Base-by-base conservation (phyloP, 805 yeast species). In the Suhomyces kilbournensis region DNA sequence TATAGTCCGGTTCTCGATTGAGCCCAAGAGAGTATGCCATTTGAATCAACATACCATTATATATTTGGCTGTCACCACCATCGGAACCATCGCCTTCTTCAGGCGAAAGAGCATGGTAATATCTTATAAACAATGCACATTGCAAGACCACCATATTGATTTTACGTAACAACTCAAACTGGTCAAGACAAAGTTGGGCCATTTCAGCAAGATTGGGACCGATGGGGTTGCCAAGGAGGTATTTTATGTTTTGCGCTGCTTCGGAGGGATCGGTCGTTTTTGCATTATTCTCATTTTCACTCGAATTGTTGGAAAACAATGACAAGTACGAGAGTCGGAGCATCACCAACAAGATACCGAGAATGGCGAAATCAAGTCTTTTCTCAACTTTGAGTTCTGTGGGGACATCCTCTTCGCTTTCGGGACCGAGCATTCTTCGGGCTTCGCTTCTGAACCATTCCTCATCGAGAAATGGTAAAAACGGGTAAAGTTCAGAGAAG, bases 11-110 rank as follows among this genome's bases (percentile, higher is more conserved):
- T 56, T 80, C 83, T 23, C 83, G 60, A 55, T 79, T 75, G 47
- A 80, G 59, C 1, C 83, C 83, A 30, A 79, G 67, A 3, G 76
- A 71, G 50, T 67, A 68, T 2, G 83, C 82, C 61, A 77, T 64
- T 49, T 76, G 75, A 9, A 78, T 65, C 40, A 79, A 58, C 51
- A 63, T 50, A 8, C 62, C 55, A 34, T 53, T 48, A 51, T 53
- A 77, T 7, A 82, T 78, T 58, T 78, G 84, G 2, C 83, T 76
- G 47, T 81, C 82, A 43, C 84, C 85, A 51, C 82, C 85, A 59
- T 81, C 87, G 3, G 72, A 70, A 1, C 79, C 75, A 59, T 81
- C 85, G 39, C 85, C 86, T 55, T 80, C 84, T 55, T 84, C 86
- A 1, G 88, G 86, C 9, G 86, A 80, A 55, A 76, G 73, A 53